Base-by-base conservation (phyloP, 2,329 filamentous ascomycete species). In the Aspergillus fischeri region DNA sequence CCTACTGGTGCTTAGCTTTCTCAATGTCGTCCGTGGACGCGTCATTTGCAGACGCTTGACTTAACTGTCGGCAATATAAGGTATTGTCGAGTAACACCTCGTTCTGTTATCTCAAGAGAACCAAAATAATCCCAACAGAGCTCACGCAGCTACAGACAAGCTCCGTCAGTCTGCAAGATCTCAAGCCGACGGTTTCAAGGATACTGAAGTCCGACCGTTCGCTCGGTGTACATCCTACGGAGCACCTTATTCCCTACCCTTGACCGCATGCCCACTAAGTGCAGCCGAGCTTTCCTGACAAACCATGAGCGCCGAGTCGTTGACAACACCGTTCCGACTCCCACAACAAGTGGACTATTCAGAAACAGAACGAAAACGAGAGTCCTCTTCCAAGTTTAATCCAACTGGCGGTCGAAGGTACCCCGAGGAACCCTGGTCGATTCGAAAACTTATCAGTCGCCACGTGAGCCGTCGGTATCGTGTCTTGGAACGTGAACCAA, bases 401-500 rank as follows among this genome's bases (percentile, higher is more conserved):
- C 49, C 47, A 42, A 60, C 51, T 24, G 4, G 25, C 35, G 3
- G 29, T 17, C 35, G 49, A 45, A 14, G 28, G 52, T 21, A 57
- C 27, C 21, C 51, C 45, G 27, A 29, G 53, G 54, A 63, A 42
- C 66, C 65, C 27, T 70, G 67, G 67, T 69, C 67, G n/a, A 57
- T 71, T 42, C 65, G 62, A 53, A 65, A 62, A 44, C 61, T 70
- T 20, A 55, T 71, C 42, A 60, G 62, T 35, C 64, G 68, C 21
- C 63, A 64, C 50, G 61, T 63, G 49, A 70, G 65, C 51, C 64
- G 63, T 49, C 66, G 64, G 44, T 71, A 71, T 64, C 64, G 66
- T 25, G 62, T 68, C 47, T 62, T 70, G 49, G 69, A 71, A 53
- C 63, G 66, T 54, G 68, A 71, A 55, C 67, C 68, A 50, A 70